phyloP scores from a whole-genome alignment of 306 rosid species.

The Cicer cuneatum region DNA sequence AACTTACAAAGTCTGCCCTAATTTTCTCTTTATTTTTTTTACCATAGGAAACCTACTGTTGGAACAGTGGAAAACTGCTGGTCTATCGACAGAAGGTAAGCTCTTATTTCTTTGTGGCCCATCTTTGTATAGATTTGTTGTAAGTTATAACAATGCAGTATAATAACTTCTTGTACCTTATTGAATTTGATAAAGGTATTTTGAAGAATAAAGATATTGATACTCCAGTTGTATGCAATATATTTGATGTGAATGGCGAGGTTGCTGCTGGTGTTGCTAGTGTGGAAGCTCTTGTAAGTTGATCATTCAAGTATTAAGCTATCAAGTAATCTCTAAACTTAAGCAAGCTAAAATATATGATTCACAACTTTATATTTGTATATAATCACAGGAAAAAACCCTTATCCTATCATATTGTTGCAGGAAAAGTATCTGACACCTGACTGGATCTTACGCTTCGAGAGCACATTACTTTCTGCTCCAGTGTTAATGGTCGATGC shows the following conservation, averaged over 20 bases:
- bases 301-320: slow-evolving; percentile 38
- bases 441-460: slow-evolving; percentile 74
- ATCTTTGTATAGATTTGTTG: slow-evolving; percentile 23
- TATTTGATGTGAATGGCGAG: slow-evolving; percentile 81
- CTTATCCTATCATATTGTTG: slow-evolving; percentile 30
- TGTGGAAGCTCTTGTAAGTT: slow-evolving; percentile 83
- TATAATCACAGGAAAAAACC: slow-evolving; percentile 16
- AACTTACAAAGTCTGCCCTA: slow-evolving; percentile 12
- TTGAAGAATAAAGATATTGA: slow-evolving; percentile 64
- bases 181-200: slow-evolving; percentile 66
- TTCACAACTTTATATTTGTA: slow-evolving; percentile 31
- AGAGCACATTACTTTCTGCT: slow-evolving; percentile 59
- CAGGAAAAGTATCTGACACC: slow-evolving; percentile 85
- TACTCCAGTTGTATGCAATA: slow-evolving; percentile 81
- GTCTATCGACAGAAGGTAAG: slow-evolving; percentile 73
- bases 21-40: slow-evolving; percentile 12
- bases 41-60: slow-evolving; percentile 69
- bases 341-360: slow-evolving; percentile 34
- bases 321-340: slow-evolving; percentile 39
- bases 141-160: slow-evolving; percentile 5
- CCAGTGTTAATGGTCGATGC: slow-evolving; percentile 86
- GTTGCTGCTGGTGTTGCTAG: slow-evolving; percentile 83
- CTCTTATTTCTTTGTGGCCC: slow-evolving; percentile 17
- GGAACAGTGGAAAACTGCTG: slow-evolving; percentile 78
- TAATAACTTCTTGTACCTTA: slow-evolving; percentile 9